Percentiles rank a stretch among this genome's conserved stretches.
Conservation (phyloP, 2,329 filamentous ascomycete genomes). For the Colletotrichum falcatum region DNA sequence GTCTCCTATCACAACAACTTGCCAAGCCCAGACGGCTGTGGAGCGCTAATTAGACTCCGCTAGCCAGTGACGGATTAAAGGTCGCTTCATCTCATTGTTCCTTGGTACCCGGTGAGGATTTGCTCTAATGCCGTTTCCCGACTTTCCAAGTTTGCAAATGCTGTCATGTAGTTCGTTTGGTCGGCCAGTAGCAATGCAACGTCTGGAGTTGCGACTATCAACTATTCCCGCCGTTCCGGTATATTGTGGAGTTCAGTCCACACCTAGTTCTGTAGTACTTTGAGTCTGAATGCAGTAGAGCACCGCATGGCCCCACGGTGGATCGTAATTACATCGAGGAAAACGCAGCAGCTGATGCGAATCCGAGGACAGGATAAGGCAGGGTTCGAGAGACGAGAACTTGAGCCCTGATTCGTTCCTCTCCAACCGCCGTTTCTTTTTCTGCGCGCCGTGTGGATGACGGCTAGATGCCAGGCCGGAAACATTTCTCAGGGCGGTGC, state of each 20-base stretch:
- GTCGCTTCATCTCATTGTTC: constrained; percentile 15
- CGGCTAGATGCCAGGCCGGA: constrained; percentile 11
- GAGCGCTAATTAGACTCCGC: constrained; percentile 14
- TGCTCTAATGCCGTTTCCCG: background rate
- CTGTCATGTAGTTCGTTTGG: background rate
- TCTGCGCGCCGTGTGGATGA: constrained; percentile 6
- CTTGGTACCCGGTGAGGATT: background rate
- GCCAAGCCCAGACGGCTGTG: constrained; percentile 28
- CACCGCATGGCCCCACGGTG: constrained; percentile 24
- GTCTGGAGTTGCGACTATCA: background rate
- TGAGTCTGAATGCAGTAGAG: background rate
- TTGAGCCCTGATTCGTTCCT: constrained; percentile 34
- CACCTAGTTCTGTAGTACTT: too few species aligned
- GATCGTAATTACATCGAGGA: constrained; percentile 31
- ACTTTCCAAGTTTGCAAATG: background rate
- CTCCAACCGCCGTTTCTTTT: constrained; percentile 1
- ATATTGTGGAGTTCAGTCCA: background rate
- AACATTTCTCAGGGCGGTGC: constrained; percentile 11
- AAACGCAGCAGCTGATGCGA: constrained; percentile 15
- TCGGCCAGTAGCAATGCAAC: background rate
- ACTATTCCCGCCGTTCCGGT: background rate
- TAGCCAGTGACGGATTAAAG: constrained; percentile 13
- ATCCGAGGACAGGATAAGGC: constrained; percentile 29
- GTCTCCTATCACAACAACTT: background rate
- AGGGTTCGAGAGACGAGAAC: background rate